phyloP scores from a whole-genome alignment of 2,329 filamentous ascomycete genomes.

The Exophiala calicioides region DNA sequence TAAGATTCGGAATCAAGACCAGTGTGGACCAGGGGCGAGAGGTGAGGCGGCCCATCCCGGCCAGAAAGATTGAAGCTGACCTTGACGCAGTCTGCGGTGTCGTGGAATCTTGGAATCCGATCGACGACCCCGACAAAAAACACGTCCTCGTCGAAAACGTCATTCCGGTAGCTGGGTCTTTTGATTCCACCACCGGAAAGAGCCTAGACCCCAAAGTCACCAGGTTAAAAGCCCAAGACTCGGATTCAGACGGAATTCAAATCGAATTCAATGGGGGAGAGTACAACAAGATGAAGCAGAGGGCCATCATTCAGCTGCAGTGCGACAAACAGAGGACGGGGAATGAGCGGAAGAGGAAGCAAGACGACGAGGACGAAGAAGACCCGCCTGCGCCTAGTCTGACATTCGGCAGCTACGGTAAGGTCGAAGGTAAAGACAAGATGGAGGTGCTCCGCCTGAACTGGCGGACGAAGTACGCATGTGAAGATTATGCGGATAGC shows the following conservation, averaged over 20 bases:
- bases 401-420: slow-evolving; percentile 71
- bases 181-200: slow-evolving; percentile 47
- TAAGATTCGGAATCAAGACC: slow-evolving; percentile 55
- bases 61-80: slow-evolving; percentile 4
- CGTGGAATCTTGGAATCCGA: slow-evolving; percentile 27
- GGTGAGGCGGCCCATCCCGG: slow-evolving; percentile 48
- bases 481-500: slow-evolving; percentile 60
- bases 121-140: slow-evolving; percentile 31
- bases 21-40: slow-evolving; percentile 70
- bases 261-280: slow-evolving; percentile 65
- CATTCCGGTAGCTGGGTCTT: slow-evolving; percentile 37
- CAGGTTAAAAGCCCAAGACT: slow-evolving; percentile 66
- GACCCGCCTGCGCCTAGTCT: slow-evolving; percentile 57
- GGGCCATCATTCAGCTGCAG: slow-evolving; percentile 79
- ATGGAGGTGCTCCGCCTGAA: slow-evolving; percentile 69
- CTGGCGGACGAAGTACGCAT: slow-evolving; percentile 88
- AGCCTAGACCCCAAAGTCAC: slow-evolving; percentile 66
- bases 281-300: slow-evolving; percentile 59
- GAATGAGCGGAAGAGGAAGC: slow-evolving; percentile 47
- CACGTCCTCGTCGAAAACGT: slow-evolving; percentile 32
- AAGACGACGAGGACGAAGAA: slow-evolving; percentile 36
- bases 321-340: slow-evolving; percentile 75
- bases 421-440: slow-evolving; percentile 47
- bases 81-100: slow-evolving; percentile 29
- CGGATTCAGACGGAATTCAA: slow-evolving; percentile 69